A percentile compares a stretch with the other conserved stretches of the same genome.
These are phyloP conservation scores for Cercospora citrullina DNA, from an alignment of 2,329 filamentous ascomycete species.

Conservation along the genomic window DNA sequence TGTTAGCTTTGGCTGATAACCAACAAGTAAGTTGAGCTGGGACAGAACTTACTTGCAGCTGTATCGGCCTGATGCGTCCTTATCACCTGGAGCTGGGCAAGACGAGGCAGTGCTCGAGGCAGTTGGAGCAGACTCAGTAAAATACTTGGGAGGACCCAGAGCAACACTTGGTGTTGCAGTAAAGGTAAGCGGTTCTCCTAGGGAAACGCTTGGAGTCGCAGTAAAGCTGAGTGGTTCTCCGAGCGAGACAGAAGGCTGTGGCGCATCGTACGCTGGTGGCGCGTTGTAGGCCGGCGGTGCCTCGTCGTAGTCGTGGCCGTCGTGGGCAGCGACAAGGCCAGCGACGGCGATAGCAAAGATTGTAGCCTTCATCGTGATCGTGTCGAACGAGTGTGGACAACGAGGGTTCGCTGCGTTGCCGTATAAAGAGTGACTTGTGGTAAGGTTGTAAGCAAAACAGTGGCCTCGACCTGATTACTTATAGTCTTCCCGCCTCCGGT, in stretches of 20 bases:
- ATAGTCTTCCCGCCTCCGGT: not conserved
- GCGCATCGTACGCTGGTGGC: not conserved
- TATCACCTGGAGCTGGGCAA: constrained; percentile 9
- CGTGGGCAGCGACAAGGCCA: not conserved
- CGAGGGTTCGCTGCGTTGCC: not conserved
- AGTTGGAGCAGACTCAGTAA: not conserved
- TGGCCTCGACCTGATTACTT: not conserved
- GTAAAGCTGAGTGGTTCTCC: not conserved
- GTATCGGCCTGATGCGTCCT: constrained; percentile 9
- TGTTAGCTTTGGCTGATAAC: not conserved
- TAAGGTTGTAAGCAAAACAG: not conserved
- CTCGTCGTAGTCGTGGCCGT: not conserved
- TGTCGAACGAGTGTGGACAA: not conserved
- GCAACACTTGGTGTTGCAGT: not conserved
- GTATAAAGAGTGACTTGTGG: not conserved
- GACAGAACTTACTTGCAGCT: constrained; percentile 13
- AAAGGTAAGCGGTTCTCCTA: not conserved
- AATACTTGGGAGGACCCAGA: not conserved
- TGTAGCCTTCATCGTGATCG: constrained; percentile 4
- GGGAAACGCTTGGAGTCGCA: not conserved
- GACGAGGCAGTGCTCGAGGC: not conserved
- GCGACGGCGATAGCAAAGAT: not conserved
- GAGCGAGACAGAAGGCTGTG: not conserved
- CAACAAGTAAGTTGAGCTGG: not conserved
- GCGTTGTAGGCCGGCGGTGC: not conserved